phyloP scores from a whole-genome alignment of 495 filamentous ascomycete genomes.

The Wilcoxina mikolae region DNA sequence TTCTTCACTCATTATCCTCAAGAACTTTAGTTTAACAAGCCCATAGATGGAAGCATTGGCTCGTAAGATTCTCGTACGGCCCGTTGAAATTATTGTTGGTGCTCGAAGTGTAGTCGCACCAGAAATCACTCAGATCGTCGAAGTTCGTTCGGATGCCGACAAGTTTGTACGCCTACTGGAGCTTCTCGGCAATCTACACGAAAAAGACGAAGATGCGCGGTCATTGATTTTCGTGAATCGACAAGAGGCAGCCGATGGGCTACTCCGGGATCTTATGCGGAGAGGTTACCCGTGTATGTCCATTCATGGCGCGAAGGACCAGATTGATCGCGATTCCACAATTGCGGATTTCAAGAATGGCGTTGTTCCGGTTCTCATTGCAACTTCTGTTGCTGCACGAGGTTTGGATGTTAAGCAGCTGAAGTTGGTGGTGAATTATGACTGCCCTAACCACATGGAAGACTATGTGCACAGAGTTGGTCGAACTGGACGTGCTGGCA shows the following conservation, averaged over 20 bases:
- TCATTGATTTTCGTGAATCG: conserved; percentile 87
- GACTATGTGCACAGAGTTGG: conserved; percentile 97
- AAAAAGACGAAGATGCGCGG: conserved; percentile 74
- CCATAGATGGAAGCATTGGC: conserved; percentile 78
- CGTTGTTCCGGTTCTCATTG: conserved; percentile 74
- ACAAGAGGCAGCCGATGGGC: conserved; percentile 80
- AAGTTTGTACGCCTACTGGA: conserved; percentile 79
- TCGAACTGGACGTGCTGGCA: conserved; percentile 86
- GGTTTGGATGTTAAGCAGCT: conserved; percentile 94
- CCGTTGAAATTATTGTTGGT: conserved; percentile 84
- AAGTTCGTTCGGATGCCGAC: conserved; percentile 65
- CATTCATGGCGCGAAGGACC: conserved; percentile 92
- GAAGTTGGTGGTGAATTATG: conserved; percentile 92
- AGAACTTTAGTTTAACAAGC: neutral
- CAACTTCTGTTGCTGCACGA: conserved; percentile 90
- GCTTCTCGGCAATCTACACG: conserved; percentile 74
- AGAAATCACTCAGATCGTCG: conserved; percentile 88
- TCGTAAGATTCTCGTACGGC: conserved; percentile 69
- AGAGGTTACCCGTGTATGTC: conserved; percentile 91
- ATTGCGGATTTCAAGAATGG: conserved; percentile 93
- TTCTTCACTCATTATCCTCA: neutral
- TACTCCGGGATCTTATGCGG: conserved; percentile 66
- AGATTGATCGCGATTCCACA: conserved; percentile 84
- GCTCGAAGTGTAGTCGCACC: conserved; percentile 82
- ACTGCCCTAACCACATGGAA: conserved; percentile 90